Conservation (phyloP, 2,329 filamentous ascomycete species). For the Karstenula rhodostoma region DNA sequence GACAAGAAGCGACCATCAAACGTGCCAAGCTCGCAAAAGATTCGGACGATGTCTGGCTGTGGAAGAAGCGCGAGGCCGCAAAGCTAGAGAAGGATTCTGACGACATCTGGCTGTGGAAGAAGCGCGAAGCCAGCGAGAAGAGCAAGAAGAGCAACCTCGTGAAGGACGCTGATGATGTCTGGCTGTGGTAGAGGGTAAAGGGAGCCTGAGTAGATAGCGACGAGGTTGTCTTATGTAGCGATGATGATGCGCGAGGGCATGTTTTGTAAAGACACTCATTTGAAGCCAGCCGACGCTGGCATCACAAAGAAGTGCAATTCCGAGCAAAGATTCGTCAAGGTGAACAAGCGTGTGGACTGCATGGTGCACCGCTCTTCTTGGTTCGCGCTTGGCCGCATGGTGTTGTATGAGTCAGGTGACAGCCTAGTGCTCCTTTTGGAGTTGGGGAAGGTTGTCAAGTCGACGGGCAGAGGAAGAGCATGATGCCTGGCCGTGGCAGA, state of each 20-base stretch:
- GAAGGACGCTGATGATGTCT: slow-evolving; percentile 8
- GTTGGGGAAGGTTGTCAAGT: no score
- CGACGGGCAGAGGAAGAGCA: no score
- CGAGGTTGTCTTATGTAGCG: slow-evolving; percentile 34
- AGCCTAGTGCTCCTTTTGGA: no score
- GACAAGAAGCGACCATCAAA: slow-evolving; percentile 3
- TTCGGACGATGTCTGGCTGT: slow-evolving; percentile 5
- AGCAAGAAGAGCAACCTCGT: slow-evolving; percentile 7
- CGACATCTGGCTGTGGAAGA: slow-evolving; percentile 11
- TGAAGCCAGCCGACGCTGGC: slow-evolving; percentile 52
- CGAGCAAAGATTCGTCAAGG: slow-evolving; percentile 56
- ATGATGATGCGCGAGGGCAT: slow-evolving; percentile 44
- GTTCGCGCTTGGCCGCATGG: no score
- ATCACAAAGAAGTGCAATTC: slow-evolving; percentile 49
- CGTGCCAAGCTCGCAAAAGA: slow-evolving; percentile 8
- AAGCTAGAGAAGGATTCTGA: slow-evolving; percentile 8
- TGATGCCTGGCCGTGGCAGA: no score
- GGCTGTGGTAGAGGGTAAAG: background rate
- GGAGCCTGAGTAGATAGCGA: background rate
- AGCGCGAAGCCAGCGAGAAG: slow-evolving; percentile 3
- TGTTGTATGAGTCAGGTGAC: no score
- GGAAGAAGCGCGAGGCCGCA: slow-evolving; percentile 9
- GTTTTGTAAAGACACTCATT: slow-evolving; percentile 21
- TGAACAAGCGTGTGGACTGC: background rate
- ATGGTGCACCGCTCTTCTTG: no score